A percentile compares a stretch with the other conserved stretches of the same genome.
phyloP scores from a whole-genome alignment of 345 rosid species.

The Lepidium africanum region DNA sequence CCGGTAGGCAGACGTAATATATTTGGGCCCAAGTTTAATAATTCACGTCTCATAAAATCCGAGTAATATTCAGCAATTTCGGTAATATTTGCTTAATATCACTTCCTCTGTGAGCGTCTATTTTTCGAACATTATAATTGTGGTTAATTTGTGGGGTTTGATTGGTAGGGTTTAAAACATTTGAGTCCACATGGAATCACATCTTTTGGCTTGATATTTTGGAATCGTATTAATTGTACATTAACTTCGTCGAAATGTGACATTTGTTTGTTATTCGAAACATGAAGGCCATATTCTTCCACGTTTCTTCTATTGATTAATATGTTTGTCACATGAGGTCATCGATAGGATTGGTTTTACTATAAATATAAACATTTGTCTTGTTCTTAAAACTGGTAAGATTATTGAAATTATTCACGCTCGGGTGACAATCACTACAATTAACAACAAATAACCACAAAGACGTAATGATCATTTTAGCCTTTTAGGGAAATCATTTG shows the following conservation, averaged over 20 bases:
- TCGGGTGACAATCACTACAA: no score
- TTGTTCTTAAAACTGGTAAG: background rate
- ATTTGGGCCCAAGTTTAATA: background rate
- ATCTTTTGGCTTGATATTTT: background rate
- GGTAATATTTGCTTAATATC: no score
- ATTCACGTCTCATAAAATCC: background rate
- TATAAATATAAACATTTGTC: background rate
- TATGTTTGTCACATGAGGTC: constrained; percentile 1
- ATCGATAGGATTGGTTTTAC: background rate
- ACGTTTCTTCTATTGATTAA: background rate
- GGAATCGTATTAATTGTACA: background rate
- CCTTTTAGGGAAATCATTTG: no score
- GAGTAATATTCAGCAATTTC: no score
- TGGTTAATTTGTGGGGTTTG: background rate
- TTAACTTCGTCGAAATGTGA: background rate
- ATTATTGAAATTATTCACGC: background rate
- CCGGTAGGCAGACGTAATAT: background rate
- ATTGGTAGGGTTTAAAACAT: background rate
- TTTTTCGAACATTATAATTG: no score
- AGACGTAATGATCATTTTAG: no score
- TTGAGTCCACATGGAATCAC: background rate
- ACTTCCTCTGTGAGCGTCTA: no score
- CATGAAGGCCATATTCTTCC: background rate
- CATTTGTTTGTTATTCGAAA: background rate
- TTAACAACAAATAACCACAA: no score